Conservation (phyloP, 805 yeast genomes). For the Phaffomyces antillensis region DNA sequence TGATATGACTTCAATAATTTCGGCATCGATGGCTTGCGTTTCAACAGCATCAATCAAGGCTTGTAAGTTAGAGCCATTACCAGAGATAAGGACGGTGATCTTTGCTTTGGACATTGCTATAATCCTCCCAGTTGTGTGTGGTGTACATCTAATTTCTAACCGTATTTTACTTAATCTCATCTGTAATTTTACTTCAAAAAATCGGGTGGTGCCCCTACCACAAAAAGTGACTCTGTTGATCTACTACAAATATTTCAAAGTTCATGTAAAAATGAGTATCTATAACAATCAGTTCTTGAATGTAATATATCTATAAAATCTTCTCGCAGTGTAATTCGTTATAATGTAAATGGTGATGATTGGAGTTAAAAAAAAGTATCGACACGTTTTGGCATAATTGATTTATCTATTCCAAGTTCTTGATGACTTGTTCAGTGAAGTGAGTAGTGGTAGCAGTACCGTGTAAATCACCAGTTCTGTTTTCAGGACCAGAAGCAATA, state of each 20-base stretch:
- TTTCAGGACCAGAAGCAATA: constrained; percentile 91
- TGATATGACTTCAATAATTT: constrained; percentile 74
- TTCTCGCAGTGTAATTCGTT: constrained; percentile 1
- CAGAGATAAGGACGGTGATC: constrained; percentile 74
- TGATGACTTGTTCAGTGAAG: constrained; percentile 89
- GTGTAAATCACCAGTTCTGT: constrained; percentile 94
- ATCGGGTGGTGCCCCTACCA: neutral
- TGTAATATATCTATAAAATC: constrained; percentile 1
- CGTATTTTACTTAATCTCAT: neutral
- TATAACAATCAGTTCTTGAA: neutral
- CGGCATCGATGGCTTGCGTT: constrained; percentile 36
- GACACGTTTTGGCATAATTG: constrained; percentile 1
- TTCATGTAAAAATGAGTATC: too few species aligned
- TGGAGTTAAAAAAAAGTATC: neutral
- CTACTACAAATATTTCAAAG: neutral
- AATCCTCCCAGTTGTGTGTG: too few species aligned
- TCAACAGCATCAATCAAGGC: constrained; percentile 76
- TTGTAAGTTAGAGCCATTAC: constrained; percentile 92
- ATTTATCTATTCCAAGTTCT: constrained; percentile 25
- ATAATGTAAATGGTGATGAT: neutral
- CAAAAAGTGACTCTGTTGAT: neutral
- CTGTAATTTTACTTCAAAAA: neutral
- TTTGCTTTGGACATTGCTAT: constrained; percentile 20
- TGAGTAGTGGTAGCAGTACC: constrained; percentile 85
- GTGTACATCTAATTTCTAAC: too few species aligned